Percentiles rank a stretch among this genome's conserved stretches.
These are phyloP conservation scores for Heliamphora pulchella DNA, from an alignment of 179 eudicot genomes.

Conservation along the genomic window DNA sequence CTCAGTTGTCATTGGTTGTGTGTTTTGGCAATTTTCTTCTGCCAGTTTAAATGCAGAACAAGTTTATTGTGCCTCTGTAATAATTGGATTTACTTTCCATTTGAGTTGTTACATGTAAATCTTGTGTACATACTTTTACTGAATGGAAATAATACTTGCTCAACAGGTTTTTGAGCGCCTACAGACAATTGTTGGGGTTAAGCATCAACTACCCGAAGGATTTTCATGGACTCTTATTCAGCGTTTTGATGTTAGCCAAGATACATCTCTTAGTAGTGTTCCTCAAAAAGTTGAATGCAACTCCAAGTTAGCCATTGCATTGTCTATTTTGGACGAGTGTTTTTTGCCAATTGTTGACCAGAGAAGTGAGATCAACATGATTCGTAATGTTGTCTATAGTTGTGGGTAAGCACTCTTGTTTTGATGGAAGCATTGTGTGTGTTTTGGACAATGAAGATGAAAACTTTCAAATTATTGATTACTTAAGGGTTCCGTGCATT, in stretches of 20 bases:
- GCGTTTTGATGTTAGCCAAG: conserved; percentile 40
- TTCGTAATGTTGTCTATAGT: conserved; percentile 71
- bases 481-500: not conserved
- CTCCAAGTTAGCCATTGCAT: conserved; percentile 84
- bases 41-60: not conserved
- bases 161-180: conserved; percentile 55
- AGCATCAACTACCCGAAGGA: conserved; percentile 60
- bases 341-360: conserved; percentile 78
- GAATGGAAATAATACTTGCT: conserved; percentile 9
- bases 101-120: too few relatives aligned
- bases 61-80: not conserved
- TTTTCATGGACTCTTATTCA: conserved; percentile 71
- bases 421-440: not conserved
- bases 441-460: not conserved
- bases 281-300: conserved; percentile 51
- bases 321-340: conserved; percentile 79
- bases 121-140: not conserved
- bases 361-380: conserved; percentile 68
- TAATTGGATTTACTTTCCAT: not conserved
- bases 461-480: not conserved
- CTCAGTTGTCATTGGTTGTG: not conserved
- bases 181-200: conserved; percentile 53
- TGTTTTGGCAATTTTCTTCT: not conserved
- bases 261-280: conserved; percentile 19
- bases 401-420: conserved; percentile 61